Evolutionary conservation across 768 basidiomycete species (phyloP), one percentile per base, ranked within the genome.

Genomic region (Lactarius trivialis): DNA sequence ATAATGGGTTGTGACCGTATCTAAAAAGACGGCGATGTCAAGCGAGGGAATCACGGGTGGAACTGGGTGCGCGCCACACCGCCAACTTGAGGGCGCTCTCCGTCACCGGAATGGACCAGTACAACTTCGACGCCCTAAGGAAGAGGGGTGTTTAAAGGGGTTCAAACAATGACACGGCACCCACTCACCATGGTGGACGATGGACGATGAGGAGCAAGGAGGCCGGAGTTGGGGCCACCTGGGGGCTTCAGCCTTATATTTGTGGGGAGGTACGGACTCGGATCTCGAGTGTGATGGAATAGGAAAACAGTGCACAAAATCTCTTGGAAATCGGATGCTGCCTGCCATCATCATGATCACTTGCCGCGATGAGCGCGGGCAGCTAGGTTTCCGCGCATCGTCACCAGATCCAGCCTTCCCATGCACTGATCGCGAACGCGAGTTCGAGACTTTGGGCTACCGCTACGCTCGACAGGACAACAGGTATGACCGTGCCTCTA

Each of bases 1-100:
- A 70, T 93, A 93, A 73, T 93, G 89, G 60, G 92, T 90, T 14
- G 62, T 74, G 28, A 92, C 89, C 39, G 28, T 79, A 76, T 90
- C 88, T 88, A 68, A 19, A 14, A n/a, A 15, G 9, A 17, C 2
- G n/a, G 39, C 49, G 15, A 28, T n/a, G 11, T 58, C 49, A 39
- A 36, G 26, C 45, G 19, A 43, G 49, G 24, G 34, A n/a, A 14
- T 36, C 43, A 52, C 17, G 48, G 62, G 56, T 45, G 49, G 36
- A 36, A 15, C 17, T 36, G n/a, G 26, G 36, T 30, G 53, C 36
- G 19, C 26, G 21, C 85, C 58, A 57, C 68, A 89, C 90, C 89
- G 63, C 89, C 87, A 65, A 68, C 72, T 77, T 82, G 81, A 56
- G 92, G 91, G 76, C 80, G 91, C 57, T 68, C 65, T 65, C 82